These are phyloP conservation scores for Thielaviopsis euricoi DNA, from an alignment of 2,329 filamentous ascomycete genomes.

Conservation along the genomic window DNA sequence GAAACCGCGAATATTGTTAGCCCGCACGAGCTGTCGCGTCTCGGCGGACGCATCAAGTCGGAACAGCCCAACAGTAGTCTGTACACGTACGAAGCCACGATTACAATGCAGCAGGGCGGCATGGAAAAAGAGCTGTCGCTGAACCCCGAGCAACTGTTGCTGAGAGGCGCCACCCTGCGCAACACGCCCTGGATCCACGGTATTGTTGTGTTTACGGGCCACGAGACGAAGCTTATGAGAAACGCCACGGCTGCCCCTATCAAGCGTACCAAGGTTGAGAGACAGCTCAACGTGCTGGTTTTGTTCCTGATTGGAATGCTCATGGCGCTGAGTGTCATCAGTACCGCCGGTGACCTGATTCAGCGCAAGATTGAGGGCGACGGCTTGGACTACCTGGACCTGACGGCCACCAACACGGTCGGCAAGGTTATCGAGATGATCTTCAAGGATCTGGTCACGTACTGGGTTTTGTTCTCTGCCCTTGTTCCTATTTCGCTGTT, in stretches of 20 bases:
- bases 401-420: conserved; percentile 41
- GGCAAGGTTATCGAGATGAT: conserved; percentile 55
- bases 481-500: conserved; percentile 95
- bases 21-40: conserved; percentile 64
- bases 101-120: conserved; percentile 79
- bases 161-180: conserved; percentile 81
- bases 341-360: conserved; percentile 79
- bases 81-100: conserved; percentile 92
- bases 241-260: conserved; percentile 95
- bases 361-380: conserved; percentile 47
- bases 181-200: conserved; percentile 98
- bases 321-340: conserved; percentile 69
- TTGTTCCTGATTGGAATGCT: conserved; percentile 77
- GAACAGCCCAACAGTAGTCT: conserved; percentile 97
- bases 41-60: conserved; percentile 76
- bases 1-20: conserved; percentile 84
- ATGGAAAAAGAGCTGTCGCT: conserved; percentile 85
- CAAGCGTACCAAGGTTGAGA: conserved; percentile 91
- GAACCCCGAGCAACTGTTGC: conserved; percentile 79
- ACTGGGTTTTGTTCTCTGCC: conserved; percentile 96
- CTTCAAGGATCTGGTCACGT: conserved; percentile 87
- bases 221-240: conserved; percentile 97
- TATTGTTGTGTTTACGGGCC: conserved; percentile 54
- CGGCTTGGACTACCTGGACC: conserved; percentile 56
- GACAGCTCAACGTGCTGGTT: conserved; percentile 85